Base-by-base conservation (phyloP, 2,329 filamentous ascomycete species). In the Ceratocystis cacaofunesta region DNA sequence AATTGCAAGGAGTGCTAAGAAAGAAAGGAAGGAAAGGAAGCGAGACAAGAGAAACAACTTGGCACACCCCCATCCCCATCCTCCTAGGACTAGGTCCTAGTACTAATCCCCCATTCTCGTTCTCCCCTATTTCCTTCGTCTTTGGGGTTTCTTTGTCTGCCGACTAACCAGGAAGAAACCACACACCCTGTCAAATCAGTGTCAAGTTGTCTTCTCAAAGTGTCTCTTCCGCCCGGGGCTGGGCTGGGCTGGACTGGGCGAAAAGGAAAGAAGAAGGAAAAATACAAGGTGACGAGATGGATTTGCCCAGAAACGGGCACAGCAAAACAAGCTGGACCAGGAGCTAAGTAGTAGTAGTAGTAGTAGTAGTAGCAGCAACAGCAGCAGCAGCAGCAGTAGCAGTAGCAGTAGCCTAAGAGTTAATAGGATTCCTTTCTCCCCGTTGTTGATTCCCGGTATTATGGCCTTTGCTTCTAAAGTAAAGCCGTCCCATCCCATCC, bases 31-130 rank as follows among this genome's bases (percentile, higher is more conserved):
- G 52, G 22, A 32, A 41, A 52, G 48, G 48, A 52, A 58, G 52
- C 52, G 28, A 58, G 52, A 58, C 52, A 58, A 58, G 52, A 58
- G 52, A 58, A 58, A 58, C 52, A 58, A 30, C 28, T 58, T 58
- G 25, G 52, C 46, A 50, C 46, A n/a, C 46, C 46, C 22, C 46
- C 46, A n/a, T 22, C 22, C 46, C 46, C 22, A 22, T 50, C n/a
- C 22, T 22, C 22, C 22, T 50, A 32, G 30, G 30, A 32, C 6
- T 32, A 32, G 30, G 30, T 32, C 46, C 17, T n/a, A 4, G 8
- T 41, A 41, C 36, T 12, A 3, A 41, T 41, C 10, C 8, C 46
- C 46, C 22, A 50, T 50, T n/a, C 22, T 22, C 22, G 25, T 19
- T 17, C 25, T 25, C 50, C 52, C 52, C 52, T 58, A 58, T 58